Base-by-base conservation (phyloP, 1,139 yeast species). In the Saccharomyces hybrid region DNA sequence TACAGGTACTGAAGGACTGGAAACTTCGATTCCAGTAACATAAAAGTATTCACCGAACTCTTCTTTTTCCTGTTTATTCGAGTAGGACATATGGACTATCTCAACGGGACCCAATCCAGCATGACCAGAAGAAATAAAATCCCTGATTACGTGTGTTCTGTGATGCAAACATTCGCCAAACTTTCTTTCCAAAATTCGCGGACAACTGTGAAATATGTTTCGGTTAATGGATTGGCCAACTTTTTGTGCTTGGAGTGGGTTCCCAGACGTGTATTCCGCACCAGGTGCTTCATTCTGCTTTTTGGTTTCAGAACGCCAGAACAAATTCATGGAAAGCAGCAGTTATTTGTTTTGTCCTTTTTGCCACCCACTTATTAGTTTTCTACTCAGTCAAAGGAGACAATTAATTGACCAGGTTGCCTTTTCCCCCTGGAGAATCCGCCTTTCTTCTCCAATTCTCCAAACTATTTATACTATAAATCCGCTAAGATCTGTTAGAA, bases 31-130 rank as follows among this genome's bases (percentile, higher is more conserved):
- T 1, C 91, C 90, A 1, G 84, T 78, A 54, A 82, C 74, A 54
- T 64, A 71, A 51, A 73, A 75, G 49, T 72, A 74, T 54, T 74
- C 74, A 0, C 82, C 81, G 11, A 69, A 63, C 52, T 77, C 80
- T 32, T 70, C 47, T 44, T 72, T 70, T 44, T 71, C 71, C 5
- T 67, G 60, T 11, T 70, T 66, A 49, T 66, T 72, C 55, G 75
- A 75, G 57, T 71, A 73, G 54, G 75, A 78, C 32, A 84, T 74
- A 66, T 88, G 95, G 52, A 95, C 87, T 60, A 93, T 75, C 73
- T 93, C 98, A 5, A 97, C 91, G 0, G 97, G 96, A 0, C 99
- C 99, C 53, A 93, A 54, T 3, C 68, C 66, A 38, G 70, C 55
- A 25, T 56, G 59, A 32, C 58, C 68, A 25, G 51, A 44, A 9